Evolutionary conservation across 331 rosid species (phyloP).

Genomic region (Spiraea crenata): DNA sequence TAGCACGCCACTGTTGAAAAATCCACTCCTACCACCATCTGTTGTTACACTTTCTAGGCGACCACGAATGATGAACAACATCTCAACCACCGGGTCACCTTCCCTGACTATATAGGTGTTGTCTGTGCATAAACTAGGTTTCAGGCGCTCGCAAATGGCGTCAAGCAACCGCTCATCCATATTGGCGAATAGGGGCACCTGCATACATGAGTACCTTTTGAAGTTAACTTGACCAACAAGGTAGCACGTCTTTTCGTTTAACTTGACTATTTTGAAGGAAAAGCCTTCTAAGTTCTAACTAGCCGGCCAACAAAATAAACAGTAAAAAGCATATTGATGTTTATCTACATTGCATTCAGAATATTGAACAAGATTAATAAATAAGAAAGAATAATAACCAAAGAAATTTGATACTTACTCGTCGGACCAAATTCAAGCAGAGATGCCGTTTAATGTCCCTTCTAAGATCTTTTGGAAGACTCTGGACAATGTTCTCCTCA

Average conservation of each 20-base stretch:
- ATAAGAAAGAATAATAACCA: neutral
- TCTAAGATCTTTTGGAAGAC: conserved; percentile 83
- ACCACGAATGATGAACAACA: conserved; percentile 83
- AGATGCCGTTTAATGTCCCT: conserved; percentile 85
- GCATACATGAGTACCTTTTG: neutral
- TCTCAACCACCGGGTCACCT: conserved; percentile 84
- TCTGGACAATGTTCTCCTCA: conserved; percentile 70
- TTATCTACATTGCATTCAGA: neutral
- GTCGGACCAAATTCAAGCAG: conserved; percentile 82
- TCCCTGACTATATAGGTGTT: conserved; percentile 63
- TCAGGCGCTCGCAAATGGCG: conserved; percentile 81
- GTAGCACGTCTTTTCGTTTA: neutral
- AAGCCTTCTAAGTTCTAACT: neutral
- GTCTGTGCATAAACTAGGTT: conserved; percentile 72
- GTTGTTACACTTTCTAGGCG: conserved; percentile 78
- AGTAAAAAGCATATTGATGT: neutral
- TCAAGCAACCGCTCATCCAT: conserved; percentile 85
- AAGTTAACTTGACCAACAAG: neutral
- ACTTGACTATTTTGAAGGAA: conserved; percentile 3
- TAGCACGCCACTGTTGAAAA: conserved; percentile 75
- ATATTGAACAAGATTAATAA: neutral
- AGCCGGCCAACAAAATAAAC: neutral
- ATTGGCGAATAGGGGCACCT: conserved; percentile 89
- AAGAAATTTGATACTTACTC: conserved; percentile 43
- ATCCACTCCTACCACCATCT: conserved; percentile 94